Evolutionary conservation across 192 early-diverging fungal genomes (phyloP), one percentile per base, ranked within the genome.

Genomic region (Glomus cerebriforme): DNA sequence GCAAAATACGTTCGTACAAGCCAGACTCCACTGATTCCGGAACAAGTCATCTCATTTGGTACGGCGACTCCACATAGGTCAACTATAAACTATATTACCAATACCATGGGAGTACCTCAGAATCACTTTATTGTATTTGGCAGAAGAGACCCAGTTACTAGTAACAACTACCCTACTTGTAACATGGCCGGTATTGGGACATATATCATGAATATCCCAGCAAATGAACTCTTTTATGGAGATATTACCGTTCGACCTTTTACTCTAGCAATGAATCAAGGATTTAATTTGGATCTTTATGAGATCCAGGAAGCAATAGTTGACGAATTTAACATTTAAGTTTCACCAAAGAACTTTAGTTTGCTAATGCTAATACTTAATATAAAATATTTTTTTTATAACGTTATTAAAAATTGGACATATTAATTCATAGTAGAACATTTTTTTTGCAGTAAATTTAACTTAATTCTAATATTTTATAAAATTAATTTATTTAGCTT

Each of bases 41-140:
- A 29, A 0, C 7, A 32, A 12, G 10, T 67, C 65, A 32, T 31
- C 7, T 67, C 65, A 29, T 67, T 67, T 67, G 65, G 65, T 6
- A 67, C 65, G 3, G 65, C 65, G 27, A 9, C 4, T 35, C 65
- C 65, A 15, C 26, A 29, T 29, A 6, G 27, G 29, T 8, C n/a
- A 17, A 35, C 29, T 37, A 26, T 67, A 8, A 35, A 1, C 29
- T 59, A 59, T 59, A 59, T 59, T 15, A 59, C 13, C 10, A 59
- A 59, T 59, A 59, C n/a, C 27, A 67, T 67, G 65, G 29, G 29
- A 29, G 65, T 67, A 8, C 65, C 65, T 67, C 65, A 19, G n/a
- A 17, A 67, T 67, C 6, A 35, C 65, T 67, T 67, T 32, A 67
- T 37, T 67, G 65, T 19, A 29, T 19, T 67, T 67, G 65, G 29